Base-by-base conservation (phyloP, 2,329 filamentous ascomycete genomes). In the Aureobasidium sp. region DNA sequence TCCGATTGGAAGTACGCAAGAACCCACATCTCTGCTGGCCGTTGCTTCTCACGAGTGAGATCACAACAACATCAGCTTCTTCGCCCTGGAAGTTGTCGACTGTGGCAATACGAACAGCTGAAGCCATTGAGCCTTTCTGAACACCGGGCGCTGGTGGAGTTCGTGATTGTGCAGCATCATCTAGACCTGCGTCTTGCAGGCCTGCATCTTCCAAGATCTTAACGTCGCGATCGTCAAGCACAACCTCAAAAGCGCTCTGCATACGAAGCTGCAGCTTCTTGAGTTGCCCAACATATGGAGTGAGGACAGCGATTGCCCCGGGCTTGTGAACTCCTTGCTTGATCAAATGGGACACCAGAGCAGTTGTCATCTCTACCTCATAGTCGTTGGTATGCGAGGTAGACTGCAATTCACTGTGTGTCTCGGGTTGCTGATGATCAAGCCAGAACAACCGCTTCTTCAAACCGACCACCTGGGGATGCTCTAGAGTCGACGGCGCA, bases 11-110 rank as follows among this genome's bases (percentile, higher is more conserved):
- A 0, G 85, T 86, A 27, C 76, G 80, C 1, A 92, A 75, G 63
- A 91, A 92, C 0, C 88, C 89, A 23, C 81, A 80, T 6, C 79
- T 82, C 6, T 74, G 75, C 10, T 80, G 67, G 0, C 71, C 64
- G 65, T 92, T 92, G 73, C 87, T 89, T 47, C 89, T 81, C 0
- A 91, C 87, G 0, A 92, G 76, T 0, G 86, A 89, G 0, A 91
- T 76, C 2, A 92, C 76, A 0, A 92, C 78, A 8, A 92, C 76
- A 57, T 88, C 86, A 1, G 84, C 85, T 67, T 92, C 88, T 68
- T 92, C 88, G 0, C 88, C 89, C 67, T 92, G 87, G 61, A 90
- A 91, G 65, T 91, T 91, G 66, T 73, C 70, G 34, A 64, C 60
- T 8, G 63, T 64, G 8, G 53, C 53, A 5, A 63, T 42, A n/a